Evolutionary conservation across 495 filamentous ascomycete genomes (phyloP).

Genomic region (Penicillium canescens): DNA sequence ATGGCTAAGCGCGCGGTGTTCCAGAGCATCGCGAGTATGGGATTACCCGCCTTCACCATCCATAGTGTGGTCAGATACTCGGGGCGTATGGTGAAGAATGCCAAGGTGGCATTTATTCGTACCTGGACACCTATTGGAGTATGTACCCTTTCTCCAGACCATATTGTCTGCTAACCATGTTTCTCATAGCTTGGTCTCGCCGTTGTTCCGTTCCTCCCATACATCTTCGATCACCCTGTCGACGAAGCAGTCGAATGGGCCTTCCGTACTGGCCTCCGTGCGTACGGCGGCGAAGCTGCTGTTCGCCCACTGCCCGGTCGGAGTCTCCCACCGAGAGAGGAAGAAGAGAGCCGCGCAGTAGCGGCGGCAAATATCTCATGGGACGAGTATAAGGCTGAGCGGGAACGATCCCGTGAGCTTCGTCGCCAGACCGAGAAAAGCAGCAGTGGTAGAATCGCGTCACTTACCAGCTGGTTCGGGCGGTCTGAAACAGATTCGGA

Average conservation of each 20-base stretch:
- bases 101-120: slow-evolving; percentile 69
- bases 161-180: slow-evolving; percentile 2
- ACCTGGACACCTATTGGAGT: slow-evolving; percentile 89
- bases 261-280: slow-evolving; percentile 76
- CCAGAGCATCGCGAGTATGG: slow-evolving; percentile 90
- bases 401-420: slow-evolving; percentile 29
- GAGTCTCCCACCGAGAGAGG: slow-evolving; percentile 10
- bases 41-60: slow-evolving; percentile 91
- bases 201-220: slow-evolving; percentile 86
- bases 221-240: slow-evolving; percentile 89
- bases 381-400: slow-evolving; percentile 42
- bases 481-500: slow-evolving; percentile 7
- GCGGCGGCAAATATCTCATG: slow-evolving; percentile 31
- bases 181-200: slow-evolving; percentile 68
- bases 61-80: slow-evolving; percentile 89
- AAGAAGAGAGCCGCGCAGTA: slow-evolving; percentile 6
- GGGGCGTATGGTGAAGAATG: slow-evolving; percentile 75
- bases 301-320: slow-evolving; percentile 36
- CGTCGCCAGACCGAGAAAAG: slow-evolving; percentile 21
- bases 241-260: slow-evolving; percentile 86
- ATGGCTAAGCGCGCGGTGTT: slow-evolving; percentile 91
- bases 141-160: slow-evolving; percentile 22
- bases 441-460: background rate
- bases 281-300: slow-evolving; percentile 65
- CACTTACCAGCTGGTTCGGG: slow-evolving; percentile 22